Conservation (phyloP, 345 rosid genomes). For the Schrenkiella parvula region DNA sequence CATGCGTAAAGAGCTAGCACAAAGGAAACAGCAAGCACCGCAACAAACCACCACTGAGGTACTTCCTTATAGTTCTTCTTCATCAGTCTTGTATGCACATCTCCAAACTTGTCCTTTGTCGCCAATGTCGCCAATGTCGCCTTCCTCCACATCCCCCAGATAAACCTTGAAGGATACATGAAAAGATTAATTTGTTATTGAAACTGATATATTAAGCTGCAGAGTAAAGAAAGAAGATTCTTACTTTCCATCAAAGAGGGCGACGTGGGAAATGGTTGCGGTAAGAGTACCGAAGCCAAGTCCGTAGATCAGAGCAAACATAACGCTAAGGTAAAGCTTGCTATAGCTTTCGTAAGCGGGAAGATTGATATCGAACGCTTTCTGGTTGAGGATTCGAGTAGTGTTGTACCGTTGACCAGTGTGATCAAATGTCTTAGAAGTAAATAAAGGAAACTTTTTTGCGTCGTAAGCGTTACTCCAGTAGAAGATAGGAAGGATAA, state of each 20-base stretch:
- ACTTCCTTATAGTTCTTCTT: conserved; percentile 70
- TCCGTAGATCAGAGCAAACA: conserved; percentile 66
- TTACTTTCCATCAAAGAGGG: conserved; percentile 70
- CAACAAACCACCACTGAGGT: conserved; percentile 75
- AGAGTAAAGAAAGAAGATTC: no score
- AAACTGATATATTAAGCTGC: background rate
- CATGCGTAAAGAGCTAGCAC: conserved; percentile 46
- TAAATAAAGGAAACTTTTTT: conserved; percentile 47
- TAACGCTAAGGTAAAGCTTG: conserved; percentile 55
- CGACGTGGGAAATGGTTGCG: conserved; percentile 66
- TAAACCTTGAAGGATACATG: conserved; percentile 23
- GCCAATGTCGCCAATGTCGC: conserved; percentile 25
- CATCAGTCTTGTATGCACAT: conserved; percentile 71
- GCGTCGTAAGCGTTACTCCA: conserved; percentile 47
- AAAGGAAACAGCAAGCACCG: conserved; percentile 52
- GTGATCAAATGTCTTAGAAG: conserved; percentile 40
- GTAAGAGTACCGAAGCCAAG: conserved; percentile 49
- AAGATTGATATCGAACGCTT: conserved; percentile 40
- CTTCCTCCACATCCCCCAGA: conserved; percentile 60
- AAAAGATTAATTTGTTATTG: background rate
- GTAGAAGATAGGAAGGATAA: conserved; percentile 55
- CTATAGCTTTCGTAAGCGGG: conserved; percentile 47
- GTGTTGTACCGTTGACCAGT: conserved; percentile 45
- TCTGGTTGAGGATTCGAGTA: conserved; percentile 43
- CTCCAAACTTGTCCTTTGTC: conserved; percentile 41